A percentile compares a stretch with the other conserved stretches of the same genome.
Evolutionary conservation across 116 monocot genomes (phyloP).

Genomic region (Phalaenopsis hybrid): DNA sequence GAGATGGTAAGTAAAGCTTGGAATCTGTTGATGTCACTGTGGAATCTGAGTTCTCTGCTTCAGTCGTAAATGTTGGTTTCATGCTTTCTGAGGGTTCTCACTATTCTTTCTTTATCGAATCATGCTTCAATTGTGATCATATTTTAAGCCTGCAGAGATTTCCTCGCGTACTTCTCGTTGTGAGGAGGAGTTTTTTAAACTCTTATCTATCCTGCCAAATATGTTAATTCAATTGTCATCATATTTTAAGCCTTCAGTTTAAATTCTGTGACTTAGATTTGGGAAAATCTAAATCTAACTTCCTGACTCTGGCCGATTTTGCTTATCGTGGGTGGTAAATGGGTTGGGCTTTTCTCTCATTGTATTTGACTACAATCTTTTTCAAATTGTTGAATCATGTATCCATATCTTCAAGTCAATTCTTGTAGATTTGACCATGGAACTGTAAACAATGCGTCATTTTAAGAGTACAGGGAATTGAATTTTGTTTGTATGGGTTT

Average conservation of each 20-base stretch:
- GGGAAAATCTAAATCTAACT: no score
- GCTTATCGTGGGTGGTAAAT: not conserved
- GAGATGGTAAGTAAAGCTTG: slow-evolving; percentile 44
- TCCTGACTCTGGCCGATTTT: not conserved
- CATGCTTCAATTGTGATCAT: not conserved
- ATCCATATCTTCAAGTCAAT: not conserved
- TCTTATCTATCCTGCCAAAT: not conserved
- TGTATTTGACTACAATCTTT: not conserved
- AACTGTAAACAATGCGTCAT: not conserved
- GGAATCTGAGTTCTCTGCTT: not conserved
- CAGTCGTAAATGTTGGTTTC: not conserved
- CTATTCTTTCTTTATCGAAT: not conserved
- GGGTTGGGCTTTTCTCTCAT: not conserved
- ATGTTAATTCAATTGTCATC: not conserved
- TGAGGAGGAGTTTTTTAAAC: not conserved
- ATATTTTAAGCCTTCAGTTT: not conserved
- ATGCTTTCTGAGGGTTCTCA: not conserved
- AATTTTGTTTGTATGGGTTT: not conserved
- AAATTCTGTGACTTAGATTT: not conserved
- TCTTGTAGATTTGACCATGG: not conserved
- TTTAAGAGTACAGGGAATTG: not conserved
- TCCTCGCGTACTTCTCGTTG: not conserved
- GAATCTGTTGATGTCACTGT: not conserved
- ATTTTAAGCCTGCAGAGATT: not conserved
- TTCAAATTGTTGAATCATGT: not conserved